Evolutionary conservation across 805 yeast species (phyloP).

Genomic region (Yarrowia hollandica): DNA sequence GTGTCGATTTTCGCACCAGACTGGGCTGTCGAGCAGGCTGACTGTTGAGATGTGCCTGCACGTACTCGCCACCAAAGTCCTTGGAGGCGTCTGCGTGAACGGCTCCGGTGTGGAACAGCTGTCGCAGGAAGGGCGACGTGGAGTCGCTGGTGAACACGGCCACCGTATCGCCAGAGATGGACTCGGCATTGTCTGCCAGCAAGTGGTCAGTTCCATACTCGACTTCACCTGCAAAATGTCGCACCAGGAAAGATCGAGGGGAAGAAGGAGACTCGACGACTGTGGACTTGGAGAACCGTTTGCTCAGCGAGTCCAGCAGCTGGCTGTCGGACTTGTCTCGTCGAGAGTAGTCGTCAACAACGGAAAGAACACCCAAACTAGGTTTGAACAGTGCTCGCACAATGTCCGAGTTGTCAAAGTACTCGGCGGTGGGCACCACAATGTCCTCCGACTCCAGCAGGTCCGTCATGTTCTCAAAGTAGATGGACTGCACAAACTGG

Average conservation of each 20-base stretch:
- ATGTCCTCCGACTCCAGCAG: slow-evolving; percentile 46
- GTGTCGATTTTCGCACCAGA: slow-evolving; percentile 35
- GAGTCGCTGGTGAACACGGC: slow-evolving; percentile 44
- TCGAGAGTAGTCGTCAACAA: slow-evolving; percentile 44
- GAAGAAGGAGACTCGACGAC: slow-evolving; percentile 38
- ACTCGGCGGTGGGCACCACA: slow-evolving; percentile 55
- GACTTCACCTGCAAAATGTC: slow-evolving; percentile 61
- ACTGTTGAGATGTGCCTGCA: slow-evolving; percentile 45
- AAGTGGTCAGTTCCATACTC: slow-evolving; percentile 54
- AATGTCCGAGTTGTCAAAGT: slow-evolving; percentile 56
- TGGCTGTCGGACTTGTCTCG: slow-evolving; percentile 41
- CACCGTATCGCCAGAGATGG: slow-evolving; percentile 47
- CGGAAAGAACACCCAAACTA: slow-evolving; percentile 42
- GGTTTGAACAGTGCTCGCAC: slow-evolving; percentile 54
- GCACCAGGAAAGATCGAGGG: slow-evolving; percentile 50
- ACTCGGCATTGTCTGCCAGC: slow-evolving; percentile 55
- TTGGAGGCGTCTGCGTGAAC: slow-evolving; percentile 39
- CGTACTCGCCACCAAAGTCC: slow-evolving; percentile 35
- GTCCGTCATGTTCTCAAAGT: slow-evolving; percentile 44
- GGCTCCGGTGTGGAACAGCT: slow-evolving; percentile 43
- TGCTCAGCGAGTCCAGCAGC: slow-evolving; percentile 39
- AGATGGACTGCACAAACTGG: slow-evolving; percentile 43
- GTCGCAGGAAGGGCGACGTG: slow-evolving; percentile 42
- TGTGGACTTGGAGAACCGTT: slow-evolving; percentile 40
- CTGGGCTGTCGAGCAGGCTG: slow-evolving; percentile 46